A percentile compares a stretch with the other conserved stretches of the same genome.
Evolutionary conservation across 2,329 filamentous ascomycete genomes (phyloP).

Genomic region (Aspergillus japonicus): DNA sequence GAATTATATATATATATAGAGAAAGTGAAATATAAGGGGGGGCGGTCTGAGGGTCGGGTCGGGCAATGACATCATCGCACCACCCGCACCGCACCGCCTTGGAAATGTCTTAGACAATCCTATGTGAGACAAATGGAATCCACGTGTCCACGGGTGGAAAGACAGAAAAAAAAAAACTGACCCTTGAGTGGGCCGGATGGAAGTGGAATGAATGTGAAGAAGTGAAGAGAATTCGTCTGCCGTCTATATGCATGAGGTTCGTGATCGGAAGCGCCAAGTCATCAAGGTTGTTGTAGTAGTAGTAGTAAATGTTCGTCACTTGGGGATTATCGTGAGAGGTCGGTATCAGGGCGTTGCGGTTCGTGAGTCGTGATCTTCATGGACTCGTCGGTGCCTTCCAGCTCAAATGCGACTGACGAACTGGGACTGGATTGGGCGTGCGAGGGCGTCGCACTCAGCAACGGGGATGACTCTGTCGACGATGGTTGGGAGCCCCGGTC

Average conservation of each 20-base stretch:
- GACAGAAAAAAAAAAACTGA: neutral
- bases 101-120: slow-evolving; percentile 1
- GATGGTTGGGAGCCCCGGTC: slow-evolving; percentile 7
- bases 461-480: slow-evolving; percentile 3
- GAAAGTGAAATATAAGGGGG: neutral
- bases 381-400: slow-evolving; percentile 2
- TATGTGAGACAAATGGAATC: neutral
- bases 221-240: neutral
- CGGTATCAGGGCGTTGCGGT: slow-evolving; percentile 7
- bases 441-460: slow-evolving; percentile 8
- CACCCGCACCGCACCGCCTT: too few species aligned
- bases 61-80: neutral
- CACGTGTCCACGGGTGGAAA: neutral
- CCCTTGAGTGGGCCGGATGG: too few species aligned
- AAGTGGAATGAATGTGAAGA: neutral
- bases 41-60: neutral
- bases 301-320: neutral
- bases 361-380: slow-evolving; percentile 11
- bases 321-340: slow-evolving; percentile 7
- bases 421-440: slow-evolving; percentile 9
- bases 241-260: slow-evolving; percentile 19
- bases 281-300: neutral
- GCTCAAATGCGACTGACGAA: slow-evolving; percentile 8
- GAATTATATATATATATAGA: slow-evolving; percentile 2
- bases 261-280: slow-evolving; percentile 16